Conservation (phyloP, 2,329 filamentous ascomycete species). For the Alternaria gaisen region DNA sequence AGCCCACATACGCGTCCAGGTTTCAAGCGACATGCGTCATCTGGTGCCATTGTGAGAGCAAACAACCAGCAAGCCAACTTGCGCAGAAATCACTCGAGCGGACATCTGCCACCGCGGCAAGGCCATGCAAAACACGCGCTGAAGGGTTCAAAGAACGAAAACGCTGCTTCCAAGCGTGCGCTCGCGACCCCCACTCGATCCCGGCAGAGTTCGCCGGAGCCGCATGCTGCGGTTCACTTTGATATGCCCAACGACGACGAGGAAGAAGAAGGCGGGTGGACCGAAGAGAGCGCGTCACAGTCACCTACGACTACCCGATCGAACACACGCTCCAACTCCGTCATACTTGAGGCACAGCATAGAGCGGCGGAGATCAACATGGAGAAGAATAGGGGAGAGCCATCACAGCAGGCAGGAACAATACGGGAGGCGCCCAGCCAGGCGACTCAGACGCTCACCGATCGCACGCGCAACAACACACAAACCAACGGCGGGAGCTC, state of each 20-base stretch:
- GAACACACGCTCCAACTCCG: slow-evolving; percentile 53
- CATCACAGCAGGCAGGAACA: slow-evolving; percentile 19
- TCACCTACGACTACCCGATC: slow-evolving; percentile 53
- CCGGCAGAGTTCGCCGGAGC: slow-evolving; percentile 46
- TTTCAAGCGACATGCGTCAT: slow-evolving; percentile 56
- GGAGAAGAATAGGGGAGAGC: slow-evolving; percentile 33
- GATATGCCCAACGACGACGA: slow-evolving; percentile 46
- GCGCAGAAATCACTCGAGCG: slow-evolving; percentile 57
- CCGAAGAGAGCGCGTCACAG: slow-evolving; percentile 54
- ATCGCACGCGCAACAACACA: slow-evolving; percentile 36
- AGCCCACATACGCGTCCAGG: slow-evolving; percentile 47
- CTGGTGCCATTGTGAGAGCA: slow-evolving; percentile 48
- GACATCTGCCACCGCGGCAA: slow-evolving; percentile 55
- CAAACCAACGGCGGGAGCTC: slow-evolving; percentile 44
- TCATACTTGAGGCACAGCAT: slow-evolving; percentile 47
- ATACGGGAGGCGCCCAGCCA: slow-evolving; percentile 20
- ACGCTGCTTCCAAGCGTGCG: slow-evolving; percentile 40
- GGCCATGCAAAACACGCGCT: slow-evolving; percentile 51
- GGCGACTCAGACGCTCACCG: slow-evolving; percentile 32
- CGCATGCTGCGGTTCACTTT: slow-evolving; percentile 53
- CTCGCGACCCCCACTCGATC: slow-evolving; percentile 42
- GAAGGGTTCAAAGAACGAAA: slow-evolving; percentile 47
- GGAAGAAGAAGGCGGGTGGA: slow-evolving; percentile 52
- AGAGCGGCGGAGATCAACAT: slow-evolving; percentile 35
- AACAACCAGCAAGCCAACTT: slow-evolving; percentile 46